These are phyloP conservation scores for Phoenix roebelenii DNA, from an alignment of 176 grass and related monocot genomes.

Conservation along the genomic window DNA sequence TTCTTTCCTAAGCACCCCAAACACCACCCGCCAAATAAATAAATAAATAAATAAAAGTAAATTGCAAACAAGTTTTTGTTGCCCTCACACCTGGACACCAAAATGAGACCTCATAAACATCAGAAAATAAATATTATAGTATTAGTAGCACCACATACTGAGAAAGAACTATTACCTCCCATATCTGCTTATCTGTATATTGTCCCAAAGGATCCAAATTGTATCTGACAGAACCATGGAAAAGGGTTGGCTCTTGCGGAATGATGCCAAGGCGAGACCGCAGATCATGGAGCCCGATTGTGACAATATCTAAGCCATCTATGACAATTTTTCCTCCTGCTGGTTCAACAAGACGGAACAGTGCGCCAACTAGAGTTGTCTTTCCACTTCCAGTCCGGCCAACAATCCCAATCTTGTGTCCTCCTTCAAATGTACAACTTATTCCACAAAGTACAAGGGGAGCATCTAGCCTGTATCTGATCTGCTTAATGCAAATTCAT, in stretches of 20 bases:
- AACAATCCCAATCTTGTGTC: conserved; percentile 82
- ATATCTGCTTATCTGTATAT: conserved; percentile 69
- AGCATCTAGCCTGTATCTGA: conserved; percentile 66
- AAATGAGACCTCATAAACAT: too few species aligned
- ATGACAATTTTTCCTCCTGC: conserved; percentile 68
- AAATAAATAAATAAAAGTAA: too few species aligned
- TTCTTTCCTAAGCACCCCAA: too few species aligned
- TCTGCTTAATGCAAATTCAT: conserved; percentile 43
- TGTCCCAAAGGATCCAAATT: conserved; percentile 68
- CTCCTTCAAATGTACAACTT: conserved; percentile 71
- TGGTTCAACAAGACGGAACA: conserved; percentile 95
- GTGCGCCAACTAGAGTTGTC: conserved; percentile 76
- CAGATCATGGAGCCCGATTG: conserved; percentile 76
- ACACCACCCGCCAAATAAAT: too few species aligned
- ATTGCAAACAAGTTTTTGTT: too few species aligned
- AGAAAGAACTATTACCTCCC: conserved; percentile 45
- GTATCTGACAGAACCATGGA: conserved; percentile 73
- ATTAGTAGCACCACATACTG: too few species aligned
- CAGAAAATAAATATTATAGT: too few species aligned
- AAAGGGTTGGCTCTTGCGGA: conserved; percentile 93
- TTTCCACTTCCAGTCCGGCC: conserved; percentile 91
- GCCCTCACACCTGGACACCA: too few species aligned
- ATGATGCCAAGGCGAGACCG: conserved; percentile 85
- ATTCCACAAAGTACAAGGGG: conserved; percentile 69
- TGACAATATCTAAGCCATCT: conserved; percentile 51